A percentile compares a stretch with the other conserved stretches of the same genome.
Conservation (phyloP, 345 rosid species). For the Theobroma cacao region DNA sequence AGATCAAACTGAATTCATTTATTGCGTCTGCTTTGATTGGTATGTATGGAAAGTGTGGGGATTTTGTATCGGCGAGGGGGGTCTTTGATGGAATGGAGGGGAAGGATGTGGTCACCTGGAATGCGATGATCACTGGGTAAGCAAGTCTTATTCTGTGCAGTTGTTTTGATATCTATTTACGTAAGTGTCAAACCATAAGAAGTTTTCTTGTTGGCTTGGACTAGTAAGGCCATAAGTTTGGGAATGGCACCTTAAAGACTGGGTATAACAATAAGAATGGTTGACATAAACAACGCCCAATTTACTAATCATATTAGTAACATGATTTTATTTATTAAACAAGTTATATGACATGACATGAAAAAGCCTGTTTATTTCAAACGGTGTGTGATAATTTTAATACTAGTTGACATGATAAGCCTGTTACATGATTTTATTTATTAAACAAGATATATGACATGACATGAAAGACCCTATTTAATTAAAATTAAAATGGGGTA, state of each 20-base stretch:
- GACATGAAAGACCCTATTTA: too few species aligned
- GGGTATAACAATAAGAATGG: background rate
- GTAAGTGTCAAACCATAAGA: background rate
- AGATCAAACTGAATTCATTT: constrained; percentile 47
- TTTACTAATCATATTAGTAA: background rate
- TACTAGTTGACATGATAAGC: background rate
- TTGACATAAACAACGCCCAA: background rate
- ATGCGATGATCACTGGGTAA: constrained; percentile 88
- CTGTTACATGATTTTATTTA: too few species aligned
- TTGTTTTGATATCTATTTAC: background rate
- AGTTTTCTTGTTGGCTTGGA: background rate
- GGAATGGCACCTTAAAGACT: background rate
- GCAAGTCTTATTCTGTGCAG: background rate
- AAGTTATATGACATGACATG: background rate
- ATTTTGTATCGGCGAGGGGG: constrained; percentile 60
- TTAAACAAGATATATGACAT: too few species aligned
- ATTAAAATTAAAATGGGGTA: too few species aligned
- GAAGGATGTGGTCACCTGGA: constrained; percentile 79
- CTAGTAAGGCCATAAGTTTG: background rate
- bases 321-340: background rate
- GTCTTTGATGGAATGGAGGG: constrained; percentile 56
- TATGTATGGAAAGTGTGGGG: constrained; percentile 88
- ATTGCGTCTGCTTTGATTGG: constrained; percentile 67
- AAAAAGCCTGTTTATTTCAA: background rate
- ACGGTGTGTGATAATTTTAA: background rate